Conservation (phyloP, 345 rosid genomes). For the Citrus australasica region DNA sequence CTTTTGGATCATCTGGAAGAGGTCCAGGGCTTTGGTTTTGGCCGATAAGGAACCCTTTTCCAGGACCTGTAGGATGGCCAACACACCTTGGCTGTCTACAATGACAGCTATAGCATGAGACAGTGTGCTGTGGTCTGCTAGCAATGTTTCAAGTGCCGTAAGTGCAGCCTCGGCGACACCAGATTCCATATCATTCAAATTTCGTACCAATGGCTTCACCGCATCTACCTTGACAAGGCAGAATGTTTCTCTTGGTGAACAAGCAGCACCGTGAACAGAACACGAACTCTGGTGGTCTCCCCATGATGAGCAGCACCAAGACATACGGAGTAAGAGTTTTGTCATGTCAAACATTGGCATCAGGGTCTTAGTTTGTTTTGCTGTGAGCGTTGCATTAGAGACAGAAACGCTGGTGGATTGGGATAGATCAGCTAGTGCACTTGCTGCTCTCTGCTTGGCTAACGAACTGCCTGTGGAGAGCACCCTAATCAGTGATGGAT, state of each 20-base stretch:
- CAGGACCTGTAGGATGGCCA: slow-evolving; percentile 39
- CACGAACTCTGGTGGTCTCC: slow-evolving; percentile 19
- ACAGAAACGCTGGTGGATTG: slow-evolving; percentile 28
- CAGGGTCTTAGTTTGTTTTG: slow-evolving; percentile 7
- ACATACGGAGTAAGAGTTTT: slow-evolving; percentile 26
- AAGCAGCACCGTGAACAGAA: slow-evolving; percentile 46
- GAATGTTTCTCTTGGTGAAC: slow-evolving; percentile 40
- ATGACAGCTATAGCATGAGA: slow-evolving; percentile 42
- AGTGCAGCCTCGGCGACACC: slow-evolving; percentile 50
- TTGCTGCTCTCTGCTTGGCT: slow-evolving; percentile 44
- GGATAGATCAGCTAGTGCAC: slow-evolving; percentile 45
- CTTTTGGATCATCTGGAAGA: slow-evolving; percentile 38
- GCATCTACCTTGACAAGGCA: slow-evolving; percentile 57
- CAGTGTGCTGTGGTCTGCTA: slow-evolving; percentile 28
- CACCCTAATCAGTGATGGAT: slow-evolving; percentile 38
- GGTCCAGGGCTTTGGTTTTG: slow-evolving; percentile 44
- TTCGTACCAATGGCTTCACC: slow-evolving; percentile 41
- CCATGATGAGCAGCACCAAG: slow-evolving; percentile 40
- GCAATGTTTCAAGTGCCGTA: slow-evolving; percentile 47
- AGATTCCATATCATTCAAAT: slow-evolving; percentile 34
- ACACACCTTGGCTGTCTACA: slow-evolving; percentile 37
- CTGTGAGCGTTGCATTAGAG: slow-evolving; percentile 8
- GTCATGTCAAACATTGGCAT: slow-evolving; percentile 11
- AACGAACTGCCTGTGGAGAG: slow-evolving; percentile 43
- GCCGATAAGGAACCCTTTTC: slow-evolving; percentile 46